Base-by-base conservation (phyloP, 2,329 filamentous ascomycete genomes). In the Ceratocystis albifundus region DNA sequence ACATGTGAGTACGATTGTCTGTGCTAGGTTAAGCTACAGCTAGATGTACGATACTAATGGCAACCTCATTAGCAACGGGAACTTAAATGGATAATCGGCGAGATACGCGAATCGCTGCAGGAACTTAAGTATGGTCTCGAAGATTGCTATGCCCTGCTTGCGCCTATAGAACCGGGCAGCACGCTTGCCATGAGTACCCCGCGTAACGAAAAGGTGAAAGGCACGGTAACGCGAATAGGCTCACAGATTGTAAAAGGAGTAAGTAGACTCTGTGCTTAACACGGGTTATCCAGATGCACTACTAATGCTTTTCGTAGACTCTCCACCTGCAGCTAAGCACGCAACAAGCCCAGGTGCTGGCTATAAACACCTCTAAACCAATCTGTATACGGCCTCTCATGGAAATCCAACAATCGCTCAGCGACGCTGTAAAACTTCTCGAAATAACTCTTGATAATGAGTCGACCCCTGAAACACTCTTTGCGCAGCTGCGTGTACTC, bases 211-310 rank as follows among this genome's bases (percentile, higher is more conserved):
- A 85, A 84, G 70, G 86, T 97, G 69, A 99, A 99, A 75, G 94
- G 94, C 20, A 89, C 90, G 71, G 84, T 97, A 68, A 97, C 93
- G 0, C 85, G 94, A 65, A 85, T 96, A 45, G 94, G 94, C 48
- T 90, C 90, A n/a, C 85, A 88, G 64, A 88, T 99, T 69, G 88
- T 96, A 69, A 96, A 96, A 75, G 93, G 91, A 70, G 89, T 92
- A 80, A 71, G 86, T 81, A 4, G 3, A 36, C 46, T 59, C 3
- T 25, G 36, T 41, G 36, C 3, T n/a, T 20, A 12, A 7, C n/a
- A 10, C 15, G 4, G 1, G n/a, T 5, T 59, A 10, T 63, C 17
- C 7, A 25, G 22, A 7, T 17, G 12, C 28, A 66, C 65, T 28
- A 61, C 67, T 65, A 69, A 68, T 57, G 32, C 15, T 6, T 28